A percentile compares a stretch with the other conserved stretches of the same genome.
Conservation (phyloP, 129 eudicot genomes). For the carrot (Daucus carota) region DH1_v3.0 NC_030389.2:45442501-45443000, state of each 20-base stretch:
- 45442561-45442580: slow-evolving; percentile 1
- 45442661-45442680: slow-evolving; percentile 3
- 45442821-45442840: neutral
- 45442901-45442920: neutral
- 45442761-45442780: slow-evolving; percentile 8
- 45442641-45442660: slow-evolving; percentile 57
- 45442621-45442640: slow-evolving; percentile 54
- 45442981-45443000: too few relatives aligned
- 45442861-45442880: neutral
- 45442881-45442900: neutral
- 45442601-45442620: slow-evolving; percentile 57
- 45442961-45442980: too few relatives aligned
- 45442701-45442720: slow-evolving; percentile 5
- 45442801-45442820: neutral
- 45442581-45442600: neutral
- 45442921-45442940: neutral
- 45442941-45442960: neutral
- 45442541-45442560: neutral
- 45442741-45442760: slow-evolving; percentile 10
- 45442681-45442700: slow-evolving; percentile 1
- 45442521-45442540: neutral
- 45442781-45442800: slow-evolving; percentile 5
- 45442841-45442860: neutral
- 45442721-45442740: slow-evolving; percentile 10
- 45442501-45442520: neutral